These are phyloP conservation scores for Penicillium soppii DNA, from an alignment of 495 filamentous ascomycete genomes.

Conservation along the genomic window DNA sequence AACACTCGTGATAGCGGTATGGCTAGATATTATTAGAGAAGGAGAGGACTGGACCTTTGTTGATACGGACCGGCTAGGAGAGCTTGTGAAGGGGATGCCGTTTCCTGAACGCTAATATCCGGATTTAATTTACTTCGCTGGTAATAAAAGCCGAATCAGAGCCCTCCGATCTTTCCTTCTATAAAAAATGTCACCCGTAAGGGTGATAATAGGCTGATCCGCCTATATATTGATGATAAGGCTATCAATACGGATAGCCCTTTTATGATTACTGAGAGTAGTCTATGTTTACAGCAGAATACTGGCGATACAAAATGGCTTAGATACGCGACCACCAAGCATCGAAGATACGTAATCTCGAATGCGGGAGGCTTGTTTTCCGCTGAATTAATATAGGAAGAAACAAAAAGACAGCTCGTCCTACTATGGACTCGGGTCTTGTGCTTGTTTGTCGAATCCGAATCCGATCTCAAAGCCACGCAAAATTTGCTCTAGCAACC, in stretches of 20 bases:
- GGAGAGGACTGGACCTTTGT: neutral
- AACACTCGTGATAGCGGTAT: slow-evolving; percentile 1
- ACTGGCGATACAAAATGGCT: neutral
- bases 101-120: neutral
- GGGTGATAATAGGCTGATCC: neutral
- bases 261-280: slow-evolving; percentile 13
- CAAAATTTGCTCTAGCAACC: slow-evolving; percentile 4
- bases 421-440: slow-evolving; percentile 16
- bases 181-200: slow-evolving; percentile 1
- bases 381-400: neutral
- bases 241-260: slow-evolving; percentile 5
- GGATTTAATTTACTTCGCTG: neutral
- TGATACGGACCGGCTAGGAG: neutral
- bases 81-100: neutral
- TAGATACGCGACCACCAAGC: neutral
- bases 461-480: neutral
- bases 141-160: neutral
- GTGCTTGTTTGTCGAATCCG: slow-evolving; percentile 13
- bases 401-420: neutral
- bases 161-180: neutral
- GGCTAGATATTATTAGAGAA: neutral
- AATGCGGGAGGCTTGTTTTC: neutral
- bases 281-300: neutral
- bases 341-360: neutral
- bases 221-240: slow-evolving; percentile 8